phyloP scores from a whole-genome alignment of 2,329 filamentous ascomycete species.

The Aspergillus proliferans region DNA sequence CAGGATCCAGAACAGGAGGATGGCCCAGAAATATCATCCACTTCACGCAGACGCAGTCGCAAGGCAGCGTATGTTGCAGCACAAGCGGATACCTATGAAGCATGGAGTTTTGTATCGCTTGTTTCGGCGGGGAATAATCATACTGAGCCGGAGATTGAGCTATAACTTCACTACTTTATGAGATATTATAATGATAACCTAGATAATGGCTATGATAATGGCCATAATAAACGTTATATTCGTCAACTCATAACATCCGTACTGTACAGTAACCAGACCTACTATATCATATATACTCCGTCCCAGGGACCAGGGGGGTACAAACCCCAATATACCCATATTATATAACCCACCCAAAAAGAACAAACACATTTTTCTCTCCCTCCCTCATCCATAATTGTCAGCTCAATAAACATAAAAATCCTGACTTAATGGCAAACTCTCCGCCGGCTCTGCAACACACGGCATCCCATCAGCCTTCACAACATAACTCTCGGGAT shows the following conservation, averaged over 20 bases:
- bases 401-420: conserved; percentile 15
- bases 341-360: not conserved
- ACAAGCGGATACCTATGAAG: conserved; percentile 36
- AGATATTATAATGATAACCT: not conserved
- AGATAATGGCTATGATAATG: not conserved
- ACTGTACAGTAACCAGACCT: not conserved
- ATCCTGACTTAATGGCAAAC: conserved; percentile 67
- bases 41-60: conserved; percentile 6
- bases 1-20: not conserved
- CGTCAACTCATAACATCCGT: not conserved
- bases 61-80: conserved; percentile 37
- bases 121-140: conserved; percentile 41
- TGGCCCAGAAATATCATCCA: not conserved
- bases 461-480: conserved; percentile 75
- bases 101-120: conserved; percentile 37
- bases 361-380: not conserved
- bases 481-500: conserved; percentile 82
- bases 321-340: not conserved
- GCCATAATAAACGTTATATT: not conserved
- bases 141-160: conserved; percentile 36
- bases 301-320: no score
- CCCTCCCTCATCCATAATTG: not conserved
- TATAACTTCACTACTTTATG: conserved; percentile 20
- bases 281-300: no score
- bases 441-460: conserved; percentile 63